A percentile compares a stretch with the other conserved stretches of the same genome.
phyloP scores from a whole-genome alignment of 2,329 filamentous ascomycete species.

The Remersonia thermophila region DNA sequence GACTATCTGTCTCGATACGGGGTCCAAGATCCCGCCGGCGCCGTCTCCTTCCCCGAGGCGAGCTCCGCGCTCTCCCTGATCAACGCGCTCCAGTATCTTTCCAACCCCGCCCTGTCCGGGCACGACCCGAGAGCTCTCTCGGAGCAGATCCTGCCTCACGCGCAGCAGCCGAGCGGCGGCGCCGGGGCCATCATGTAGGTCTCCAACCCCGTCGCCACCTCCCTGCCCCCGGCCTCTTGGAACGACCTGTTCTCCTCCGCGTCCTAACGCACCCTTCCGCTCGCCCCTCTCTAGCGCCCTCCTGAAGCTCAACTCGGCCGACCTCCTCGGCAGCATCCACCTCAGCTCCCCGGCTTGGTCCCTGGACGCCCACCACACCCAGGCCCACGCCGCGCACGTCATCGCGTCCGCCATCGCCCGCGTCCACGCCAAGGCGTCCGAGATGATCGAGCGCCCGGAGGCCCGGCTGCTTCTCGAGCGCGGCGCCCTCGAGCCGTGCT shows the following conservation, averaged over 20 bases:
- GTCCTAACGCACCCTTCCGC: slow-evolving; percentile 1
- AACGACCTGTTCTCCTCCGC: too few relatives aligned
- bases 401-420: not conserved
- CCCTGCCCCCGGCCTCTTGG: too few relatives aligned
- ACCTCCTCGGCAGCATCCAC: slow-evolving; percentile 12
- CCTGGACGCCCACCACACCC: slow-evolving; percentile 5
- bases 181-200: too few relatives aligned
- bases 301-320: slow-evolving; percentile 21
- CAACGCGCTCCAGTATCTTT: slow-evolving; percentile 15
- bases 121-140: slow-evolving; percentile 13
- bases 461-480: slow-evolving; percentile 8
- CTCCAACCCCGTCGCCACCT: too few relatives aligned
- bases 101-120: slow-evolving; percentile 6
- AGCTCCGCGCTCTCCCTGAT: slow-evolving; percentile 19
- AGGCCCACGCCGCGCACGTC: slow-evolving; percentile 1
- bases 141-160: slow-evolving; percentile 13
- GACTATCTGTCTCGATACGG: slow-evolving; percentile 14
- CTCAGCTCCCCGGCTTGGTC: slow-evolving; percentile 1
- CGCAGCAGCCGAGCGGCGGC: slow-evolving; percentile 1
- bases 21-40: slow-evolving; percentile 12
- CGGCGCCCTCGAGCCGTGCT: slow-evolving; percentile 15
- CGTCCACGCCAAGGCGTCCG: slow-evolving; percentile 12
- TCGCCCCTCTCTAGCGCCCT: slow-evolving; percentile 16
- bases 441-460: slow-evolving; percentile 7
- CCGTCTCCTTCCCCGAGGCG: slow-evolving; percentile 19